Evolutionary conservation across 352 stramenopile species (phyloP).

Genomic region (Peronospora farinosa): DNA sequence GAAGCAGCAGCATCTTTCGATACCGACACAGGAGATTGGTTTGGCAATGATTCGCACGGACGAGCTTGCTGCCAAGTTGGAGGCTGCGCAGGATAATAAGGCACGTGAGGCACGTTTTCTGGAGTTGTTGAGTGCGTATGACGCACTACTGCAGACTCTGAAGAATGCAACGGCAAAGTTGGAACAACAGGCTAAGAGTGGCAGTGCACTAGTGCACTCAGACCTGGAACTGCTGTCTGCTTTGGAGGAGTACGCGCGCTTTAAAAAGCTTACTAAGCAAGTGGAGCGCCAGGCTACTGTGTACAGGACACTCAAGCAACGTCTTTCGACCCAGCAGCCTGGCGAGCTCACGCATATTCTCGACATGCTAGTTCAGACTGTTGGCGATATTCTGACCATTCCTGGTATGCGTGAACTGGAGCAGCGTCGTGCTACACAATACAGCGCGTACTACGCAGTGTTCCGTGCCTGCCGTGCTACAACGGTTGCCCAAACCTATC

Average conservation of each 20-base stretch:
- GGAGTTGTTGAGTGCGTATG: slow-evolving; percentile 67
- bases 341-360: slow-evolving; percentile 76
- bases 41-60: slow-evolving; percentile 64
- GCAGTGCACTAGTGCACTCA: slow-evolving; percentile 58
- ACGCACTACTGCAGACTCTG: slow-evolving; percentile 57
- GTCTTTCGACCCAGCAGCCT: slow-evolving; percentile 36
- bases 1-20: slow-evolving; percentile 69
- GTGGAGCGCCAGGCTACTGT: slow-evolving; percentile 56
- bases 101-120: slow-evolving; percentile 61
- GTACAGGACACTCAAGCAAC: slow-evolving; percentile 59
- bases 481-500: slow-evolving; percentile 62
- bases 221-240: slow-evolving; percentile 60
- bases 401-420: slow-evolving; percentile 52
- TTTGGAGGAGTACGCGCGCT: slow-evolving; percentile 72
- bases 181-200: slow-evolving; percentile 75
- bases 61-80: slow-evolving; percentile 60
- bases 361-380: slow-evolving; percentile 76
- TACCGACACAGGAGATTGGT: slow-evolving; percentile 67
- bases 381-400: slow-evolving; percentile 70
- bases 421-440: slow-evolving; percentile 43
- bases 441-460: slow-evolving; percentile 61
- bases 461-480: slow-evolving; percentile 60
- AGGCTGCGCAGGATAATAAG: slow-evolving; percentile 54
- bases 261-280: slow-evolving; percentile 68
- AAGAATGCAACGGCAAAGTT: slow-evolving; percentile 58